These are phyloP conservation scores for Agaricus sinodeliciosus DNA, from an alignment of 768 basidiomycete genomes.

Conservation along the genomic window DNA sequence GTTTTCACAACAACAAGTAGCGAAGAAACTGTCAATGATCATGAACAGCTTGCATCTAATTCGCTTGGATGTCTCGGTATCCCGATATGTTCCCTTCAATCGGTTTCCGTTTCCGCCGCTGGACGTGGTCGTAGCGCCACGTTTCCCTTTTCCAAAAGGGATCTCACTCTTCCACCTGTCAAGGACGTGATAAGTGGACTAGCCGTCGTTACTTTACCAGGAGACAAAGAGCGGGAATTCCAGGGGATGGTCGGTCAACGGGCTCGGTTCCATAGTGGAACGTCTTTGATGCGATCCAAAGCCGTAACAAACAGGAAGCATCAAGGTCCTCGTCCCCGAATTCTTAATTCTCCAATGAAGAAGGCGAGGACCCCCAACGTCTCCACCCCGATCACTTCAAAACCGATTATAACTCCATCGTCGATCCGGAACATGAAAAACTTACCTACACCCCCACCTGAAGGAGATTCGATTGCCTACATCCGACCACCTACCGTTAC, in stretches of 20 bases:
- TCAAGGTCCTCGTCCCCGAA: background rate
- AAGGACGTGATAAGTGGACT: background rate
- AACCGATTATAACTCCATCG: background rate
- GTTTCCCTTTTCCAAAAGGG: background rate
- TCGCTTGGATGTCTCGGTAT: background rate
- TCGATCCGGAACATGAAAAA: background rate
- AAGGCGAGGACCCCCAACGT: background rate
- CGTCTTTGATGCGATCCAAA: slow-evolving; percentile 1
- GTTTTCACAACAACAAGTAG: background rate
- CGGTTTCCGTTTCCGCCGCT: background rate
- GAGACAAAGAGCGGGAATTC: background rate
- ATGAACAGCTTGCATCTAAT: background rate
- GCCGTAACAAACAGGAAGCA: background rate
- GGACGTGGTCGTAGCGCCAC: slow-evolving; percentile 4
- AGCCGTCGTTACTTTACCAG: background rate
- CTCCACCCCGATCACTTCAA: background rate
- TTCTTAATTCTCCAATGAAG: background rate
- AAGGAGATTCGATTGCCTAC: background rate
- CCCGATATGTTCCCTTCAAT: background rate
- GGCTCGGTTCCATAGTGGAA: background rate
- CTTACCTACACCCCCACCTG: background rate
- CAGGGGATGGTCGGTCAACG: background rate
- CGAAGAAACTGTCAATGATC: background rate
- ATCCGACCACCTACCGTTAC: slow-evolving; percentile 1
- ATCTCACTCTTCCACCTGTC: background rate